Conservation (phyloP, 1,284 basidiomycete genomes). For the Neolentinus lepideus region DNA sequence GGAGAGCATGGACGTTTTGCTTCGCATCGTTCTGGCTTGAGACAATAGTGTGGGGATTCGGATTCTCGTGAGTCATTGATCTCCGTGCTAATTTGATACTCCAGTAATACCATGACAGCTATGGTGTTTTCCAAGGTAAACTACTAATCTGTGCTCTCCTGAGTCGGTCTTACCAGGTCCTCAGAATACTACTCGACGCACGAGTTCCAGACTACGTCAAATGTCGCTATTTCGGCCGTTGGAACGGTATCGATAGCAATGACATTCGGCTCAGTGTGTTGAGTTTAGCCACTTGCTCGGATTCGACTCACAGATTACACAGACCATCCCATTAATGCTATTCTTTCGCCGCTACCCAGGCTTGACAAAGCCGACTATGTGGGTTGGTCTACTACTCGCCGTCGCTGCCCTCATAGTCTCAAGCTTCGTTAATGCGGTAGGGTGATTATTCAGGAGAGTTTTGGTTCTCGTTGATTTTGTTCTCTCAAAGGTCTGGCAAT, state of each 20-base stretch:
- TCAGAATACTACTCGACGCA: constrained; percentile 14
- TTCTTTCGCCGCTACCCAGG: constrained; percentile 19
- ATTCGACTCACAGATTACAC: neutral
- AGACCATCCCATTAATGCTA: constrained; percentile 17
- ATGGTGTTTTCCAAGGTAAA: constrained; percentile 9
- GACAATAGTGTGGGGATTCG: constrained; percentile 9
- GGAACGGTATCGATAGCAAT: constrained; percentile 16
- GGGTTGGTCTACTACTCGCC: constrained; percentile 14
- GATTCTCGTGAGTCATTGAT: constrained; percentile 6
- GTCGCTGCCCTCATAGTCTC: constrained; percentile 16
- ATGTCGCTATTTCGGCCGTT: constrained; percentile 14
- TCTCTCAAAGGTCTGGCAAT: constrained; percentile 16
- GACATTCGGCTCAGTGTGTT: constrained; percentile 14
- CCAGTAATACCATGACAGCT: neutral
- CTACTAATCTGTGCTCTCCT: neutral
- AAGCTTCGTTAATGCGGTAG: constrained; percentile 18
- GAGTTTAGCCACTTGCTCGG: no score
- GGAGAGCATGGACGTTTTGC: constrained; percentile 10
- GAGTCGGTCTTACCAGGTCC: neutral
- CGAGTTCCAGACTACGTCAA: constrained; percentile 14
- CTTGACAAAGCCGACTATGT: constrained; percentile 15
- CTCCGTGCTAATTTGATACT: neutral
- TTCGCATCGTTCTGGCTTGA: constrained; percentile 8
- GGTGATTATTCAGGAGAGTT: neutral
- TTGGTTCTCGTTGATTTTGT: neutral